A percentile compares a stretch with the other conserved stretches of the same genome.
These are phyloP conservation scores for Halteria grandinella DNA, from an alignment of 73 alveolate genomes.

Conservation along the genomic window DNA sequence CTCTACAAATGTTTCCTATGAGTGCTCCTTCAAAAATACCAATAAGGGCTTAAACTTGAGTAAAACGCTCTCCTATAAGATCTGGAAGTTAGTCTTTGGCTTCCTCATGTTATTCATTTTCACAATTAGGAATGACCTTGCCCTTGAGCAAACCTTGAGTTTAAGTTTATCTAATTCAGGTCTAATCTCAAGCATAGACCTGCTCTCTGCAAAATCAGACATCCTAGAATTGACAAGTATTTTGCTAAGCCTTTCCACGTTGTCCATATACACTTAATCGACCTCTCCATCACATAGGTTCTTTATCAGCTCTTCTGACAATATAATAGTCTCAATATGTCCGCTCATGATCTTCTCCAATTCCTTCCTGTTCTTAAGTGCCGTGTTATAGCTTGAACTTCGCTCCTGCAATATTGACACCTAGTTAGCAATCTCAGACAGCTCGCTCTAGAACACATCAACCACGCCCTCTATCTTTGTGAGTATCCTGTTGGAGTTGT, in stretches of 20 bases:
- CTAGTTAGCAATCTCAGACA: slow-evolving; percentile 59
- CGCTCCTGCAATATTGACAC: slow-evolving; percentile 66
- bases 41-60: slow-evolving; percentile 61
- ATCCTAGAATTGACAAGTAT: slow-evolving; percentile 12
- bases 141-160: slow-evolving; percentile 60
- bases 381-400: slow-evolving; percentile 46
- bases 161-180: slow-evolving; percentile 75
- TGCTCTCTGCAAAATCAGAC: slow-evolving; percentile 28
- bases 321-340: slow-evolving; percentile 48
- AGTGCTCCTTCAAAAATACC: slow-evolving; percentile 51
- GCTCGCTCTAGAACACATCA: slow-evolving; percentile 62
- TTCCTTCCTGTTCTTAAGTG: slow-evolving; percentile 64
- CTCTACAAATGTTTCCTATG: slow-evolving; percentile 70
- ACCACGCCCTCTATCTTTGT: slow-evolving; percentile 66
- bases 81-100: slow-evolving; percentile 75
- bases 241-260: slow-evolving; percentile 55
- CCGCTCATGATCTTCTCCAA: slow-evolving; percentile 64
- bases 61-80: slow-evolving; percentile 65
- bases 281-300: slow-evolving; percentile 68
- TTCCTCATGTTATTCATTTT: slow-evolving; percentile 64
- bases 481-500: slow-evolving; percentile 59
- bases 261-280: slow-evolving; percentile 70
- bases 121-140: slow-evolving; percentile 57
- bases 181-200: slow-evolving; percentile 50
- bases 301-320: slow-evolving; percentile 64